Evolutionary conservation across 140 eudicot genomes (phyloP).

Genomic region (Flaveria floridana): DNA sequence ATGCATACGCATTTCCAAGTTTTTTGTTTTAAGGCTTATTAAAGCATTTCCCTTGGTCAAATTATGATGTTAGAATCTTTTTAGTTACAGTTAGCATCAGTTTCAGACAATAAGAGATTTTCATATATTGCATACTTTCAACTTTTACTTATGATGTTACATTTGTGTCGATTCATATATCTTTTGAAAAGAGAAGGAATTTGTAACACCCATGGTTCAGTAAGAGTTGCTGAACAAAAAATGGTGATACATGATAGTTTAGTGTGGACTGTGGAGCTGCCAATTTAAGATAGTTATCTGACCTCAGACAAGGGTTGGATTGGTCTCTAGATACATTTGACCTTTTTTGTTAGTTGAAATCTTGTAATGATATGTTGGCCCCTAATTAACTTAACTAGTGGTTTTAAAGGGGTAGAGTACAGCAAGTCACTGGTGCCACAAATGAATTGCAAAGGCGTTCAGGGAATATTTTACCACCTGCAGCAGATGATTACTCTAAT

Average conservation of each 20-base stretch:
- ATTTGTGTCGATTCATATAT: not conserved
- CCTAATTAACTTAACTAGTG: conserved; percentile 40
- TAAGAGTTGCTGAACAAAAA: conserved; percentile 18
- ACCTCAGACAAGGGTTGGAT: conserved; percentile 16
- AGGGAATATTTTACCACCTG: conserved; percentile 84
- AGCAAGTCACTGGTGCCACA: conserved; percentile 78
- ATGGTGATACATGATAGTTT: conserved; percentile 8
- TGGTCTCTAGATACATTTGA: conserved; percentile 12
- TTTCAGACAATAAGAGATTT: not conserved
- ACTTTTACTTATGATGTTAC: conserved; percentile 10
- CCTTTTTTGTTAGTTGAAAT: conserved; percentile 9
- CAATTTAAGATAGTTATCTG: conserved; percentile 17
- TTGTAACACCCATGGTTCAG: not conserved
- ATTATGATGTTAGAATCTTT: not conserved
- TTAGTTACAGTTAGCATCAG: not conserved
- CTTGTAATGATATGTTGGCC: conserved; percentile 21
- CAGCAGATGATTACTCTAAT: conserved; percentile 75
- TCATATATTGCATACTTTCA: not conserved
- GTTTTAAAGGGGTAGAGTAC: conserved; percentile 75
- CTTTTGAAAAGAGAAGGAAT: not conserved
- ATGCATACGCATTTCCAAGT: not conserved
- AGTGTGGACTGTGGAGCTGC: not conserved
- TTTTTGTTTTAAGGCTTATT: not conserved
- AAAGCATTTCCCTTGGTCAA: conserved; percentile 1
- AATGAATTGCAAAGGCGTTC: conserved; percentile 71